A percentile compares a stretch with the other conserved stretches of the same genome.
Conservation (phyloP, 176 grass and related monocot species). For the Musa itinerans region DNA sequence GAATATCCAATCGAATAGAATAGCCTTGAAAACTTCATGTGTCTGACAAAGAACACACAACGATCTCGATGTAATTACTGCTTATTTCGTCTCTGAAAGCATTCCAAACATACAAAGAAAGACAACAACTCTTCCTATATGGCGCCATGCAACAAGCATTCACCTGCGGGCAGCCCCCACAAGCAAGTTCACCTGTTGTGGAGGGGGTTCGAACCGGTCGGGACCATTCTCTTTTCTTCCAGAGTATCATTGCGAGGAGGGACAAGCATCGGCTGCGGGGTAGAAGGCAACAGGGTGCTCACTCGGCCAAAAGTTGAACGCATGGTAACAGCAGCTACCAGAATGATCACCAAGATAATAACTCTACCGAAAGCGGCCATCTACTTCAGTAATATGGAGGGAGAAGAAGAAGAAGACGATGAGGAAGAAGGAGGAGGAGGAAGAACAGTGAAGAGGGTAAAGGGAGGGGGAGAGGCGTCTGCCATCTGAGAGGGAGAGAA, state of each 20-base stretch:
- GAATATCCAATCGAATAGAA: background rate
- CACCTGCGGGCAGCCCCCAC: too few species aligned
- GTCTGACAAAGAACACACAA: background rate
- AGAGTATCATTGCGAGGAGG: background rate
- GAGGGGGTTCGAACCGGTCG: slow-evolving; percentile 3
- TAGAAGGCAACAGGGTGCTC: background rate
- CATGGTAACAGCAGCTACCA: background rate
- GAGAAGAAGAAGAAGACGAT: background rate
- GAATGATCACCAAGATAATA: background rate
- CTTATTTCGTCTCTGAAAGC: background rate
- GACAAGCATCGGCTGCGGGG: background rate
- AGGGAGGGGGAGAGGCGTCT: background rate
- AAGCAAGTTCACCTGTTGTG: background rate
- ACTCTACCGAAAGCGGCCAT: background rate
- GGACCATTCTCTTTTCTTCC: slow-evolving; percentile 12
- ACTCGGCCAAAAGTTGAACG: background rate
- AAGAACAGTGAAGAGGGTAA: too few species aligned
- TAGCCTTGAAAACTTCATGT: background rate
- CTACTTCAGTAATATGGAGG: background rate
- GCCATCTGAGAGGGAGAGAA: background rate
- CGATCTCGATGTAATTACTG: background rate
- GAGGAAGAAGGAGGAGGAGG: background rate
- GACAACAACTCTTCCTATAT: background rate
- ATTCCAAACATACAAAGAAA: background rate
- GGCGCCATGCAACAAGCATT: background rate